Conservation (phyloP, 2,329 filamentous ascomycete genomes). For the Hortaea werneckii region DNA sequence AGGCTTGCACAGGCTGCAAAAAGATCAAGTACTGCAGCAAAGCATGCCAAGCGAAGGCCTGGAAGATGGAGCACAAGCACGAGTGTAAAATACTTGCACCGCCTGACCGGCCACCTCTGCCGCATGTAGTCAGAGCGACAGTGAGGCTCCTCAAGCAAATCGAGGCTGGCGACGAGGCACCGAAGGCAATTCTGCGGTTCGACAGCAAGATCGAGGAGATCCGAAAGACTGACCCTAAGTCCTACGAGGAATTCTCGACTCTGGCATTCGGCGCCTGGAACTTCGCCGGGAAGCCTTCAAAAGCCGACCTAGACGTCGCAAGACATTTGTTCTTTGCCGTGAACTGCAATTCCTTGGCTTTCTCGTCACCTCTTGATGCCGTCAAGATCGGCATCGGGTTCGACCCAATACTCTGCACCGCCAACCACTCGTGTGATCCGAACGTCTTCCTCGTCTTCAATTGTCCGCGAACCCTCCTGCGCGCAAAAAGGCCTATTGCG, state of each 20-base stretch:
- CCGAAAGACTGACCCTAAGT: slow-evolving; percentile 27
- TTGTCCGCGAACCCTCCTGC: slow-evolving; percentile 39
- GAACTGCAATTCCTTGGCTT: slow-evolving; percentile 48
- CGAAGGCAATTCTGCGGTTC: slow-evolving; percentile 12
- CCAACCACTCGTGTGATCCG: slow-evolving; percentile 54
- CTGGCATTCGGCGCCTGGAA: slow-evolving; percentile 45
- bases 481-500: slow-evolving; percentile 43
- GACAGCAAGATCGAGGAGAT: slow-evolving; percentile 41
- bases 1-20: slow-evolving; percentile 48
- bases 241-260: slow-evolving; percentile 41
- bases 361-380: slow-evolving; percentile 46
- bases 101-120: slow-evolving; percentile 34
- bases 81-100: slow-evolving; percentile 47
- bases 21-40: slow-evolving; percentile 51
- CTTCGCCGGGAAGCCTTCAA: slow-evolving; percentile 32
- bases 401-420: slow-evolving; percentile 43
- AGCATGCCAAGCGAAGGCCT: slow-evolving; percentile 50
- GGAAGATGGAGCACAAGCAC: slow-evolving; percentile 48
- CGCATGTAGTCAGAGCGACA: slow-evolving; percentile 46
- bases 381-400: slow-evolving; percentile 47
- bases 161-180: slow-evolving; percentile 14
- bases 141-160: slow-evolving; percentile 39
- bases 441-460: slow-evolving; percentile 51
- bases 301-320: slow-evolving; percentile 11
- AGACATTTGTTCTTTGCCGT: slow-evolving; percentile 29